phyloP scores from a whole-genome alignment of 495 filamentous ascomycete genomes.

The Penicillium canariense region DNA sequence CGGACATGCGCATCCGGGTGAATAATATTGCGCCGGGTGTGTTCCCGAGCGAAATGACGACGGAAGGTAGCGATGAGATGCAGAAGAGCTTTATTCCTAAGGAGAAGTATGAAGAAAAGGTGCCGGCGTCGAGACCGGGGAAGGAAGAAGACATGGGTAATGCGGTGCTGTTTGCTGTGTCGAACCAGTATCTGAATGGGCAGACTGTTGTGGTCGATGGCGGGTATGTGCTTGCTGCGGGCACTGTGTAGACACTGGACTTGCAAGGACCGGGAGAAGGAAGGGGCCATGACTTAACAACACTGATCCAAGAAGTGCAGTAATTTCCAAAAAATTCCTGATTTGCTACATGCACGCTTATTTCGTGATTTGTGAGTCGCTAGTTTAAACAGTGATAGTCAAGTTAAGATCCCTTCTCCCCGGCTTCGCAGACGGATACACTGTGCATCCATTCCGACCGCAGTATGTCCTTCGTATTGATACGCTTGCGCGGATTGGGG shows the following conservation, averaged over 20 bases:
- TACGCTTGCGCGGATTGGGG: slow-evolving; percentile 17
- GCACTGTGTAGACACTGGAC: too few relatives aligned
- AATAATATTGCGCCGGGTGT: slow-evolving; percentile 58
- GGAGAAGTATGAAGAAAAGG: slow-evolving; percentile 58
- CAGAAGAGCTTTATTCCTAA: slow-evolving; percentile 64
- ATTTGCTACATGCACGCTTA: background rate
- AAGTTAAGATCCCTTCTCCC: slow-evolving; percentile 16
- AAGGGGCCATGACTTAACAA: too few relatives aligned
- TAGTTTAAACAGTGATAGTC: background rate
- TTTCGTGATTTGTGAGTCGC: background rate
- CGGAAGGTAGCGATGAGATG: slow-evolving; percentile 49
- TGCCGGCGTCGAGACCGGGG: slow-evolving; percentile 61
- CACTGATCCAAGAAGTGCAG: too few relatives aligned
- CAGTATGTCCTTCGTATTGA: slow-evolving; percentile 15
- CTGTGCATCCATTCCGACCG: slow-evolving; percentile 24
- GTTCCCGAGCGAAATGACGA: slow-evolving; percentile 56
- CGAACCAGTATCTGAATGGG: slow-evolving; percentile 72
- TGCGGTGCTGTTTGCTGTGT: slow-evolving; percentile 58
- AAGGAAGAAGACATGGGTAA: slow-evolving; percentile 74
- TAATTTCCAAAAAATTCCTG: background rate
- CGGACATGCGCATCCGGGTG: slow-evolving; percentile 43
- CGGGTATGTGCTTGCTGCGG: slow-evolving; percentile 50
- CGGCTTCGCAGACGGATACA: slow-evolving; percentile 24
- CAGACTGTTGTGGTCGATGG: slow-evolving; percentile 68
- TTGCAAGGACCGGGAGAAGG: too few relatives aligned